A percentile compares a stretch with the other conserved stretches of the same genome.
Evolutionary conservation across 805 yeast genomes (phyloP).

Genomic region (Kodamaea laetipori): DNA sequence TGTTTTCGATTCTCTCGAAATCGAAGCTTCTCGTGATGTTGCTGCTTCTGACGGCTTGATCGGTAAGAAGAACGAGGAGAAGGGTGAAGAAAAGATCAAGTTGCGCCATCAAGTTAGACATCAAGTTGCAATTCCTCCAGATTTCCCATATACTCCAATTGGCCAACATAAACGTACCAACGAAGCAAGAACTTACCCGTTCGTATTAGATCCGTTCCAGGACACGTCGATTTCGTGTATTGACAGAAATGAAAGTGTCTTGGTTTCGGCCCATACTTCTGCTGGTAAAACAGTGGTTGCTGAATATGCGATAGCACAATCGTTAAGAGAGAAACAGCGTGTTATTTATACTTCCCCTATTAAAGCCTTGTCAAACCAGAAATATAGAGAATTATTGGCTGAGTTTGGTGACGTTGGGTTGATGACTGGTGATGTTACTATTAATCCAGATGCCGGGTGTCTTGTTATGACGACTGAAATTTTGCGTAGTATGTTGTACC

Average conservation of each 20-base stretch:
- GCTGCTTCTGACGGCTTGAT: conserved; percentile 76
- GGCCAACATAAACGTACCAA: conserved; percentile 76
- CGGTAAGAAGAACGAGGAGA: conserved; percentile 15
- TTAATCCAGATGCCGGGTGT: conserved; percentile 97
- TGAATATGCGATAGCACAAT: conserved; percentile 94
- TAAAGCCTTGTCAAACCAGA: conserved; percentile 92
- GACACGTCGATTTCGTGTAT: conserved; percentile 95
- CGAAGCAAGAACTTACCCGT: conserved; percentile 91
- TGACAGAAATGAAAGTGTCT: conserved; percentile 89
- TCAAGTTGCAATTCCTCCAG: conserved; percentile 95
- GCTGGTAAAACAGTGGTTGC: conserved; percentile 98
- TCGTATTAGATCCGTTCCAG: conserved; percentile 94
- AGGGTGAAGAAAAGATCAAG: conserved; percentile 52
- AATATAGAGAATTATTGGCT: conserved; percentile 86
- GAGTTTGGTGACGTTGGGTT: conserved; percentile 97
- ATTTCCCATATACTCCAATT: conserved; percentile 84
- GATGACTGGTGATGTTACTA: conserved; percentile 99
- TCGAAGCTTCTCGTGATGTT: conserved; percentile 87
- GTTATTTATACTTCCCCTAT: conserved; percentile 95
- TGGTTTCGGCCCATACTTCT: conserved; percentile 96
- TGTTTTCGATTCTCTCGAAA: conserved; percentile 84
- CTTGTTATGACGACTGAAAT: conserved; percentile 99
- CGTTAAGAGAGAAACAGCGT: conserved; percentile 86
- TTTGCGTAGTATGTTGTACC: conserved; percentile 91
- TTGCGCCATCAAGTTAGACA: conserved; percentile 93